A percentile compares a stretch with the other conserved stretches of the same genome.
Evolutionary conservation across 179 eudicot species (phyloP).

Genomic region (Drosera spatulata): DNA sequence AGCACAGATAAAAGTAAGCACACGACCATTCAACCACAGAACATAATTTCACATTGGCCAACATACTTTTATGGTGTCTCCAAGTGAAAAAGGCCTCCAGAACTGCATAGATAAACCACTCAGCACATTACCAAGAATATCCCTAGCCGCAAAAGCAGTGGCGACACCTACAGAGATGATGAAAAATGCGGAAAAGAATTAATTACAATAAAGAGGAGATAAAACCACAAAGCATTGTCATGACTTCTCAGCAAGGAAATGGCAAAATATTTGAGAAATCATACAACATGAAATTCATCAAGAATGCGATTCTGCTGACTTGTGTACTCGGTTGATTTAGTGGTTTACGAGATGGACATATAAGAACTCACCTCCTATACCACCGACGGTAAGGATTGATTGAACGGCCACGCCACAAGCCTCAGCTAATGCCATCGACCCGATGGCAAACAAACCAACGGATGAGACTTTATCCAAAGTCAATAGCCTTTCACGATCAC

Average conservation of each 20-base stretch:
- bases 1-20: neutral
- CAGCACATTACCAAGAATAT: slow-evolving; percentile 87
- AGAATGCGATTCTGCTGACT: too few relatives aligned
- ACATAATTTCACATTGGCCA: neutral
- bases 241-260: too few relatives aligned
- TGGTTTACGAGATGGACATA: neutral
- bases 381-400: slow-evolving; percentile 90
- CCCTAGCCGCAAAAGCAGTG: slow-evolving; percentile 93
- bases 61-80: slow-evolving; percentile 87
- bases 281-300: too few relatives aligned
- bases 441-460: slow-evolving; percentile 68
- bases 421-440: slow-evolving; percentile 81
- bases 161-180: slow-evolving; percentile 68
- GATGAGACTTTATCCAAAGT: slow-evolving; percentile 72
- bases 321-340: too few relatives aligned
- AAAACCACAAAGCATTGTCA: too few relatives aligned
- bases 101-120: slow-evolving; percentile 84
- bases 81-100: slow-evolving; percentile 82
- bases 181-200: neutral
- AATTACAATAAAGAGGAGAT: too few relatives aligned
- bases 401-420: slow-evolving; percentile 97
- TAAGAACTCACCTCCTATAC: slow-evolving; percentile 75
- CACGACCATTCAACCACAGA: neutral
- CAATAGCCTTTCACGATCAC: slow-evolving; percentile 55
- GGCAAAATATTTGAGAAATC: too few relatives aligned